These are phyloP conservation scores for Pseudogymnoascus sp. DNA, from an alignment of 2,329 filamentous ascomycete genomes.

Conservation along the genomic window DNA sequence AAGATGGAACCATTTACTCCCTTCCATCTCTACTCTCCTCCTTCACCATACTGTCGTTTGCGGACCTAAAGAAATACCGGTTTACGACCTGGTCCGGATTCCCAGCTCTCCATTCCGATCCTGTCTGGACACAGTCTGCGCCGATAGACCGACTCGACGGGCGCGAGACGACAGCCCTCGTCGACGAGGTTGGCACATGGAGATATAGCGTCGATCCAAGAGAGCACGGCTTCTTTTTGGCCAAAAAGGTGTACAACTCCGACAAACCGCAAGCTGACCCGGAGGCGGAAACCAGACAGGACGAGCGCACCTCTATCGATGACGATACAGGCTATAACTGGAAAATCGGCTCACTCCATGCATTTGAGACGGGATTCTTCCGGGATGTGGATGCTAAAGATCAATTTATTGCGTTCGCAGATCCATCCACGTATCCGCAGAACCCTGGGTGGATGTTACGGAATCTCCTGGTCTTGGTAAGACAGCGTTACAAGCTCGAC, in stretches of 20 bases:
- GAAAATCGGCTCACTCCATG: slow-evolving; percentile 66
- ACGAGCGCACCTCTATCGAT: slow-evolving; percentile 36
- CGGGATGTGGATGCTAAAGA: slow-evolving; percentile 61
- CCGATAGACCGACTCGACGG: slow-evolving; percentile 46
- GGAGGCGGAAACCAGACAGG: slow-evolving; percentile 37
- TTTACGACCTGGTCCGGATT: slow-evolving; percentile 99
- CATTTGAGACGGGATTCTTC: slow-evolving; percentile 86
- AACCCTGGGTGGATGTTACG: slow-evolving; percentile 89
- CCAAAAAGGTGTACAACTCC: slow-evolving; percentile 54
- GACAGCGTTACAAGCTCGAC: slow-evolving; percentile 68
- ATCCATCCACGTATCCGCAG: slow-evolving; percentile 81
- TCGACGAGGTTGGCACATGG: slow-evolving; percentile 82
- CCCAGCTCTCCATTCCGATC: slow-evolving; percentile 83
- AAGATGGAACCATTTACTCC: slow-evolving; percentile 92
- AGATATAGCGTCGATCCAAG: slow-evolving; percentile 69
- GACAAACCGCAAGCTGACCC: slow-evolving; percentile 19
- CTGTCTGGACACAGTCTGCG: slow-evolving; percentile 61
- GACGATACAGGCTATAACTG: slow-evolving; percentile 56
- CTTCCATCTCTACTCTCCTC: slow-evolving; percentile 85
- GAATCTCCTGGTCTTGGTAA: slow-evolving; percentile 77
- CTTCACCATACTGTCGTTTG: slow-evolving; percentile 83
- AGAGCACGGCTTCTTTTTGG: slow-evolving; percentile 94
- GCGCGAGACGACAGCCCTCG: slow-evolving; percentile 67
- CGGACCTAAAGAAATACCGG: slow-evolving; percentile 93
- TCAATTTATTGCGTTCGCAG: slow-evolving; percentile 76